Evolutionary conservation across 1,284 basidiomycete genomes (phyloP), one percentile per base, ranked within the genome.

Genomic region (Pseudozyma hubeiensis): DNA sequence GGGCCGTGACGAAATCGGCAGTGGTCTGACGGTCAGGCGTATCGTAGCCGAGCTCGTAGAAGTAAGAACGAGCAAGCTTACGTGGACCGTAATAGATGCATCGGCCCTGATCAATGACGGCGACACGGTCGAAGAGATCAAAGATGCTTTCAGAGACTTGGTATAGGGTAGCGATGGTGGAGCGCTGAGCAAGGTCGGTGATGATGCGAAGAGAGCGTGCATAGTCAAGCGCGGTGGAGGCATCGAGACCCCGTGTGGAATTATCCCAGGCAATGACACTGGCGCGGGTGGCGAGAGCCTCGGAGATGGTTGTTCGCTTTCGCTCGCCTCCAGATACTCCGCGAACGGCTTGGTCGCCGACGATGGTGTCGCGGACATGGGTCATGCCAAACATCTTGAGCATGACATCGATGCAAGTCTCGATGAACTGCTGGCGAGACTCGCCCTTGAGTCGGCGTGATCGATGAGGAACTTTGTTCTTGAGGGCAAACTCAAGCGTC

Each of bases 1-100:
- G 86, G 73, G 83, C 86, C 64, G 83, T 84, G 46, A 91, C 85
- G 84, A 91, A 92, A 79, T 83, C 81, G 39, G 75, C 77, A 24
- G 79, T 78, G 13, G 72, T 80, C 60, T 75, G 73, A 11, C 75
- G 75, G 7, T 56, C 48, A 35, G 64, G 78, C 10, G 63, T 64
- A 34, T 70, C 49, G 77, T 78, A 82, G 47, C 81, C 81, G 11
- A 82, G 57, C 19, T 73, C 64, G 53, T 65, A 52, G 53, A 82
- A 82, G 73, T 81, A 82, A 16, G 46, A 35, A 1, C 78, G 51
- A 3, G 71, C 78, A 31, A 66, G 47, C 52, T 79, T 67, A 34
- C 78, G 60, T 5, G 80, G 80, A 13, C 80, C 80, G 46, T 73
- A 78, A 63, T 80, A 82, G 63, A 97, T 77, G 55, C 65, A 68